Conservation (phyloP, 2,329 filamentous ascomycete genomes). For the Juglanconis oblonga region DNA sequence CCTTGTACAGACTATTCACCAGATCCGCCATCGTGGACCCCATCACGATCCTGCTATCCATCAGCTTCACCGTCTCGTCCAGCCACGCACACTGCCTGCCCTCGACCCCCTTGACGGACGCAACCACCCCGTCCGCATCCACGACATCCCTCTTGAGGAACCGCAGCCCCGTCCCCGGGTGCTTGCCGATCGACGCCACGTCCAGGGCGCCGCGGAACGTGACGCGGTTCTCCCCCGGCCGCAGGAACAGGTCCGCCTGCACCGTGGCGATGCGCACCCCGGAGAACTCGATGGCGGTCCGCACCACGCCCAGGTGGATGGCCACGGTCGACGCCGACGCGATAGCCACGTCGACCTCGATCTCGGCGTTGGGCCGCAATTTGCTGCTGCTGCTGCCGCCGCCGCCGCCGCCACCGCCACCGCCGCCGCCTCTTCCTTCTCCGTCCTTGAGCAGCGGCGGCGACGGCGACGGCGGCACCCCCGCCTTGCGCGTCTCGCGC, state of each 20-base stretch:
- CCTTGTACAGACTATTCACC: conserved; percentile 1
- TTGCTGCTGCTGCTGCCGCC: too few species aligned
- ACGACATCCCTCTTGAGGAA: conserved; percentile 4
- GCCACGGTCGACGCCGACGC: conserved; percentile 1
- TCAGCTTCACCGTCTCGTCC: conserved; percentile 4
- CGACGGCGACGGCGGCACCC: background rate
- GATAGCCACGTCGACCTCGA: conserved; percentile 7
- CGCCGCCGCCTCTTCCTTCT: too few species aligned
- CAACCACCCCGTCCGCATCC: background rate
- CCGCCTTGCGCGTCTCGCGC: conserved; percentile 4
- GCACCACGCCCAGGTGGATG: background rate
- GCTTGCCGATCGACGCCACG: conserved; percentile 5
- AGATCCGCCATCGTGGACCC: conserved; percentile 4
- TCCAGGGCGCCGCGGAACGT: conserved; percentile 3
- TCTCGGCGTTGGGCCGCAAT: background rate
- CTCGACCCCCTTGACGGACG: conserved; percentile 3
- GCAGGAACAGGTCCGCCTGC: background rate
- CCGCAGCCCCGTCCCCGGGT: background rate
- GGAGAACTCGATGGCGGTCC: background rate
- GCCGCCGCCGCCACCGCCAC: too few species aligned
- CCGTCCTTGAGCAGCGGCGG: conserved; percentile 1
- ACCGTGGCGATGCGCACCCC: conserved; percentile 7
- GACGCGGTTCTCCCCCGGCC: background rate
- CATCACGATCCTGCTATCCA: conserved; percentile 10
- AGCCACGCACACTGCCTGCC: conserved; percentile 7